phyloP scores from a whole-genome alignment of 768 basidiomycete genomes.

The Amanita fuliginea region DNA sequence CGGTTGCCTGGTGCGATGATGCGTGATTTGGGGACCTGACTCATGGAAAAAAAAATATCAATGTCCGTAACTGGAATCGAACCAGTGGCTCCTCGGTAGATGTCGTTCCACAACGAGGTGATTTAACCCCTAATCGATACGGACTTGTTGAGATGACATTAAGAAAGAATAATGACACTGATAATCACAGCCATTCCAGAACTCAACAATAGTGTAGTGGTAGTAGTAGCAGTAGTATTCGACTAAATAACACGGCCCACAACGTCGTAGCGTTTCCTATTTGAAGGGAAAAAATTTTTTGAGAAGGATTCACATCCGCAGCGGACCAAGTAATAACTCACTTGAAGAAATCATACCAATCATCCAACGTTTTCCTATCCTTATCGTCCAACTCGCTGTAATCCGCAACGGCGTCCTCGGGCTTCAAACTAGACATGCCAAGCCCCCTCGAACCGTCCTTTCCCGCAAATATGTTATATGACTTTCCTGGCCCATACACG shows the following conservation, averaged over 20 bases:
- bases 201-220: neutral
- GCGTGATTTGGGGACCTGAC: neutral
- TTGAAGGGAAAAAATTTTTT: neutral
- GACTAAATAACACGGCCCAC: conserved; percentile 52
- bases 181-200: neutral
- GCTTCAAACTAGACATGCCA: conserved; percentile 80
- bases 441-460: conserved; percentile 88
- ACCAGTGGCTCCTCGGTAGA: conserved; percentile 20
- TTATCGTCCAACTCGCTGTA: conserved; percentile 64
- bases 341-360: conserved; percentile 85
- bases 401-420: conserved; percentile 80
- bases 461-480: conserved; percentile 83
- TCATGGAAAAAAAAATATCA: neutral
- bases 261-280: conserved; percentile 79
- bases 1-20: neutral
- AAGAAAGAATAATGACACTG: neutral
- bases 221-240: neutral
- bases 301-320: neutral
- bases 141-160: neutral
- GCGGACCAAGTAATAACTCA: conserved; percentile 35
- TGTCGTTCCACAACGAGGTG: conserved; percentile 19
- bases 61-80: conserved; percentile 23
- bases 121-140: conserved; percentile 25
- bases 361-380: conserved; percentile 71
- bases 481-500: conserved; percentile 76